Evolutionary conservation across 805 yeast genomes (phyloP), one percentile per base, ranked within the genome.

Genomic region (Candida khao-thaluensis): DNA sequence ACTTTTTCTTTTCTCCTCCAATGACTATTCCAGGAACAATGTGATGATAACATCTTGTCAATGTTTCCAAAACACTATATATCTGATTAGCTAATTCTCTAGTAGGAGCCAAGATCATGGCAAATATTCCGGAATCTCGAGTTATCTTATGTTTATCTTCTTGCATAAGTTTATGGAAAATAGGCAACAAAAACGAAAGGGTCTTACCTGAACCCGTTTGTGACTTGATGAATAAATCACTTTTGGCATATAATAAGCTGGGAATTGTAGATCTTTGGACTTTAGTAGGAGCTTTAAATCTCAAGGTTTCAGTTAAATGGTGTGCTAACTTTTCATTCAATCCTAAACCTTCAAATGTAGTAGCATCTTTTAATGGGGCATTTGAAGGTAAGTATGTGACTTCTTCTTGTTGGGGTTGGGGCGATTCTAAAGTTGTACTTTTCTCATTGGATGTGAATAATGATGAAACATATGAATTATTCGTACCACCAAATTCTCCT

Each of bases 171-270:
- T 79, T 74, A 47, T 85, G 80, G 46, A 91, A 60, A 15, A 95
- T 81, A 1, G 99, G 99, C 26, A 95, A 64, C 3, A 83, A 67
- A 57, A 85, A 95, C 0, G 98, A 82, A 40, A 93, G 63, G 0
- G 99, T 93, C 61, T 93, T 93, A 61, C 99, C 99, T 0, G 98
- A 90, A 38, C 99, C 99, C 0, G 99, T 93, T 62, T 95, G 97
- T 0, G 99, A 96, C 56, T 89, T 95, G 33, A 93, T 85, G 49
- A 93, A 85, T 40, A 89, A 65, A 61, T 93, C 99, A 22, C 69
- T 62, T 20, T 54, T 43, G 14, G 53, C 44, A 11, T 47, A 41
- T 23, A 60, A 39, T 30, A 71, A 49, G 1, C 66, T 56, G 15
- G 98, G 96, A 7, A 89, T 68, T 0, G 85, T 93, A 5, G 83